These are phyloP conservation scores for Acer campestre DNA, from an alignment of 345 rosid genomes.

Conservation along the genomic window DNA sequence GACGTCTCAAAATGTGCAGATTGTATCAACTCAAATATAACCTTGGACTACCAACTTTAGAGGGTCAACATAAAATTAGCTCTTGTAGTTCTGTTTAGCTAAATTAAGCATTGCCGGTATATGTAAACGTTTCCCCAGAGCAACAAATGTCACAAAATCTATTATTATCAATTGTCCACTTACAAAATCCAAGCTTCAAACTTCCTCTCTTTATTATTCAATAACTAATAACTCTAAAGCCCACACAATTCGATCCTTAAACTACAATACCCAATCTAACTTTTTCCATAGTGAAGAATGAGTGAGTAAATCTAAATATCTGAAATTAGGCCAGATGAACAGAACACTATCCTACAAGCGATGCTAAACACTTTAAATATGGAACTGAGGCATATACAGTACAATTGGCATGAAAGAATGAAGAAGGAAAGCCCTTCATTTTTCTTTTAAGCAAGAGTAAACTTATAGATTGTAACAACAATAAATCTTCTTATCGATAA, in stretches of 20 bases:
- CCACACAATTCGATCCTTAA: background rate
- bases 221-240: background rate
- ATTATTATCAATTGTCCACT: background rate
- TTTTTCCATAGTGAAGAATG: background rate
- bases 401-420: background rate
- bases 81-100: background rate
- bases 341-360: background rate
- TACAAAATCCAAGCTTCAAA: background rate
- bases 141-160: background rate
- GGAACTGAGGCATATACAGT: background rate
- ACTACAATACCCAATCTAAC: background rate
- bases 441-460: background rate
- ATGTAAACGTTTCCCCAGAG: background rate
- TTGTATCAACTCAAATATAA: background rate
- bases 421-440: background rate
- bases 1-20: background rate
- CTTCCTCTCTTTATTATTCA: background rate
- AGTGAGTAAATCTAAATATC: constrained; percentile 5
- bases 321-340: background rate
- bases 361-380: background rate
- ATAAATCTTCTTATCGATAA: background rate
- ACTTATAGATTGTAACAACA: background rate
- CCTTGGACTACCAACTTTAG: background rate
- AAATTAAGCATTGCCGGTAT: background rate
- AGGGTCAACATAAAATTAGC: background rate